Evolutionary conservation across 495 filamentous ascomycete species (phyloP).

Genomic region (Staphylotrichum longicolle): DNA sequence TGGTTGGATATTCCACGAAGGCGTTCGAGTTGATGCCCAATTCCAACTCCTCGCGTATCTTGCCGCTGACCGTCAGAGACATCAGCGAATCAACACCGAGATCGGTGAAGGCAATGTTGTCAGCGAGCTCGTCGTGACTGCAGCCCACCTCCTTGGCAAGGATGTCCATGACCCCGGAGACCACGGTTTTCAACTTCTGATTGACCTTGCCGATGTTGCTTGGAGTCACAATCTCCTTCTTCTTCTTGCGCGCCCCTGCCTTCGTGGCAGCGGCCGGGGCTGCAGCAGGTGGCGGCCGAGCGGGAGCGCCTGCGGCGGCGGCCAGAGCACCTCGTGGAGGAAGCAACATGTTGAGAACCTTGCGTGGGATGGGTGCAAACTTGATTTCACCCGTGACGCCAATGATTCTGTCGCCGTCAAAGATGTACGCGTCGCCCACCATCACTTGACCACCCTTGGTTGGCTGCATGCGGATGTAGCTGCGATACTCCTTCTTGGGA

Average conservation of each 20-base stretch:
- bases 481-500: conserved; percentile 63
- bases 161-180: conserved; percentile 56
- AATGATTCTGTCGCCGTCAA: conserved; percentile 61
- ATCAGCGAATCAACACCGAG: conserved; percentile 63
- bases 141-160: conserved; percentile 67
- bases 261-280: conserved; percentile 32
- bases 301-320: conserved; percentile 22
- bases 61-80: conserved; percentile 52
- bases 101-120: conserved; percentile 54
- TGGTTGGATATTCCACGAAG: conserved; percentile 53
- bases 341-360: conserved; percentile 63
- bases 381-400: conserved; percentile 53
- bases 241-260: conserved; percentile 44
- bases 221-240: conserved; percentile 44
- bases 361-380: conserved; percentile 66
- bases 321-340: conserved; percentile 55
- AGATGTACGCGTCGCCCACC: conserved; percentile 63
- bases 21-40: conserved; percentile 54
- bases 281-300: conserved; percentile 34
- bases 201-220: conserved; percentile 45
- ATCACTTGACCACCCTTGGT: conserved; percentile 52
- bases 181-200: conserved; percentile 41
- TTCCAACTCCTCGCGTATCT: conserved; percentile 57
- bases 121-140: conserved; percentile 57
- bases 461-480: conserved; percentile 67